These are phyloP conservation scores for Penicillium atrosanguineum DNA, from an alignment of 495 filamentous ascomycete genomes.

Conservation along the genomic window DNA sequence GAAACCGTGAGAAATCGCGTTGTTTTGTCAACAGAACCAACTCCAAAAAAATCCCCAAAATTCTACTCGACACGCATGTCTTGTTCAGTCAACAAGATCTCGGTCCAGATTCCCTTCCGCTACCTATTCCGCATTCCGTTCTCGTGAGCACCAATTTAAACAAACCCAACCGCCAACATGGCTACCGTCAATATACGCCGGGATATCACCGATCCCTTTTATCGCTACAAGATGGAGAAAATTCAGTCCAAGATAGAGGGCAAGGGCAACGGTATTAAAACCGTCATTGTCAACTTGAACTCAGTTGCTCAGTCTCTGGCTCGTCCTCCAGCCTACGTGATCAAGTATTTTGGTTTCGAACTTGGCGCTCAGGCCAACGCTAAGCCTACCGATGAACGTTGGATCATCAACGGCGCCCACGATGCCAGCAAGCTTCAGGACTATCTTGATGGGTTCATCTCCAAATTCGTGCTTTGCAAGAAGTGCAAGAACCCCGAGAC, in stretches of 20 bases:
- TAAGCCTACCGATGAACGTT: slow-evolving; percentile 94
- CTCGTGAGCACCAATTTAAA: slow-evolving; percentile 18
- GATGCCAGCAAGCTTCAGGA: slow-evolving; percentile 95
- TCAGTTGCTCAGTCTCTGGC: slow-evolving; percentile 90
- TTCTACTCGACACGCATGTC: slow-evolving; percentile 53
- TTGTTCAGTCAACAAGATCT: slow-evolving; percentile 43
- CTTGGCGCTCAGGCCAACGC: slow-evolving; percentile 97
- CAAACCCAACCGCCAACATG: slow-evolving; percentile 60
- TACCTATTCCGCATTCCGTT: slow-evolving; percentile 28
- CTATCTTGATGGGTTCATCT: slow-evolving; percentile 96
- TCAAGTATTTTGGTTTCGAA: slow-evolving; percentile 99
- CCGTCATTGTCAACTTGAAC: slow-evolving; percentile 93
- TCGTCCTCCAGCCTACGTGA: slow-evolving; percentile 89
- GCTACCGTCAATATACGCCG: slow-evolving; percentile 96
- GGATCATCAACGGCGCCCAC: slow-evolving; percentile 99
- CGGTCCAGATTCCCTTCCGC: slow-evolving; percentile 43
- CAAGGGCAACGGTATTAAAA: slow-evolving; percentile 97
- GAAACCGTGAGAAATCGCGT: slow-evolving; percentile 20
- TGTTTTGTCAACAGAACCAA: slow-evolving; percentile 11
- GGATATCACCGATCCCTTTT: slow-evolving; percentile 98
- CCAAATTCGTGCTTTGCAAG: slow-evolving; percentile 97
- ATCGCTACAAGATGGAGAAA: slow-evolving; percentile 99
- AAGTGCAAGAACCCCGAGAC: slow-evolving; percentile 99
- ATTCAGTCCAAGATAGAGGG: slow-evolving; percentile 99
- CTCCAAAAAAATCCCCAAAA: slow-evolving; percentile 51